phyloP scores from a whole-genome alignment of 306 rosid species.

The Lathyrus sativus region DNA sequence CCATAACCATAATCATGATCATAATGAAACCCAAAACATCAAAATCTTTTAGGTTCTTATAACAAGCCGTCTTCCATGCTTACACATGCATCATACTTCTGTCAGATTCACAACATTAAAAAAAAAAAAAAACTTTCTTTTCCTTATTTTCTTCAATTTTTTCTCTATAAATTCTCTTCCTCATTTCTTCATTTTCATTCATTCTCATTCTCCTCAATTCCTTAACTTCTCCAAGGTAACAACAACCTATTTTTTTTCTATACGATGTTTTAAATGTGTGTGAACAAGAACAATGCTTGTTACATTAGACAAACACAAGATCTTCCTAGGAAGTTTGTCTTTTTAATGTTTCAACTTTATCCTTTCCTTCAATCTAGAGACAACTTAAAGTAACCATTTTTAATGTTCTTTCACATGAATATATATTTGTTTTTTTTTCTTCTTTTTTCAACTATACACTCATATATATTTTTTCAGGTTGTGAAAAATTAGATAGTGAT shows the following conservation, averaged over 20 bases:
- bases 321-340: constrained; percentile 45
- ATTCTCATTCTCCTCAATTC: constrained; percentile 35
- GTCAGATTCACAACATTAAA: constrained; percentile 54
- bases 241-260: neutral
- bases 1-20: constrained; percentile 47
- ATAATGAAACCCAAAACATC: constrained; percentile 46
- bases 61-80: constrained; percentile 97
- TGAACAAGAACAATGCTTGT: constrained; percentile 37
- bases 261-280: constrained; percentile 26
- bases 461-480: constrained; percentile 40
- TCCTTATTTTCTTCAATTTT: neutral
- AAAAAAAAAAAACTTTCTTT: too few species aligned
- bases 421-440: constrained; percentile 53
- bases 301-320: constrained; percentile 25
- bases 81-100: constrained; percentile 91
- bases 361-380: constrained; percentile 73
- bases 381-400: constrained; percentile 66
- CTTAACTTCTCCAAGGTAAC: constrained; percentile 16
- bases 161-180: constrained; percentile 67
- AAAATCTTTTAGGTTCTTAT: constrained; percentile 59
- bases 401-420: constrained; percentile 46
- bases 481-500: constrained; percentile 34
- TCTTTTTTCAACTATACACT: constrained; percentile 32
- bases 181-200: constrained; percentile 41
- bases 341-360: constrained; percentile 55